These are phyloP conservation scores for Fomitiporia mediterranea DNA, from an alignment of 1,284 basidiomycete species.

Conservation along the genomic window DNA sequence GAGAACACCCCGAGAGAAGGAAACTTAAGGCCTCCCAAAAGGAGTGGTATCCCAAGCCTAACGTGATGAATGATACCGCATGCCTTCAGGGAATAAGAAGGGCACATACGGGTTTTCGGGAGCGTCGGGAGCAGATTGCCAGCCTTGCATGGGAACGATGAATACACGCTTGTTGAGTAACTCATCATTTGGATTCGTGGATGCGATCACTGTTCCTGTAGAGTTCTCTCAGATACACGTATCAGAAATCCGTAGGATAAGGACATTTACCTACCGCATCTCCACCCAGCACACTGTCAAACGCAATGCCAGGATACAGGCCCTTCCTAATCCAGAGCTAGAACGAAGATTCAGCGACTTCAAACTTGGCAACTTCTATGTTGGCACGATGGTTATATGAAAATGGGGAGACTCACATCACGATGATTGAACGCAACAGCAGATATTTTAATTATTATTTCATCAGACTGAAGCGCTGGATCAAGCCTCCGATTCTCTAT, in stretches of 20 bases:
- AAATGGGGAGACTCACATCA: slow-evolving; percentile 49
- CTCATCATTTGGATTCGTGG: slow-evolving; percentile 46
- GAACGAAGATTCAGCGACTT: slow-evolving; percentile 5
- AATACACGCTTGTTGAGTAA: slow-evolving; percentile 69
- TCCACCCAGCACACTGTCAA: slow-evolving; percentile 61
- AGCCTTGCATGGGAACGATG: slow-evolving; percentile 70
- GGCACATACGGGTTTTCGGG: slow-evolving; percentile 44
- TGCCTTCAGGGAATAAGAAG: slow-evolving; percentile 10
- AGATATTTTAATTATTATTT: slow-evolving; percentile 61
- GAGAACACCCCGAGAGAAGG: slow-evolving; percentile 68
- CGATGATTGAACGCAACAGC: slow-evolving; percentile 78
- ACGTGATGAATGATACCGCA: no score
- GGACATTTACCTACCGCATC: slow-evolving; percentile 76
- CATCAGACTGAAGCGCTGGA: slow-evolving; percentile 45
- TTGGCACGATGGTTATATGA: background rate
- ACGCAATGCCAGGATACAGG: slow-evolving; percentile 60
- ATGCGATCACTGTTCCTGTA: slow-evolving; percentile 60
- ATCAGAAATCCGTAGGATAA: no score
- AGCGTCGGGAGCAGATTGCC: slow-evolving; percentile 57
- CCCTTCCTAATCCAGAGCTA: slow-evolving; percentile 75
- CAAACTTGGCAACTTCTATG: background rate
- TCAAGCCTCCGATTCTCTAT: slow-evolving; percentile 39
- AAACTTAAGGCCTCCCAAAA: slow-evolving; percentile 52
- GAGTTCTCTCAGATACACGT: no score
- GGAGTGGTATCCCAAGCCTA: slow-evolving; percentile 55